Percentiles rank a stretch among this genome's conserved stretches.
These are phyloP conservation scores for Pyrenula aspistea DNA, from an alignment of 495 filamentous ascomycete species.

Conservation along the genomic window DNA sequence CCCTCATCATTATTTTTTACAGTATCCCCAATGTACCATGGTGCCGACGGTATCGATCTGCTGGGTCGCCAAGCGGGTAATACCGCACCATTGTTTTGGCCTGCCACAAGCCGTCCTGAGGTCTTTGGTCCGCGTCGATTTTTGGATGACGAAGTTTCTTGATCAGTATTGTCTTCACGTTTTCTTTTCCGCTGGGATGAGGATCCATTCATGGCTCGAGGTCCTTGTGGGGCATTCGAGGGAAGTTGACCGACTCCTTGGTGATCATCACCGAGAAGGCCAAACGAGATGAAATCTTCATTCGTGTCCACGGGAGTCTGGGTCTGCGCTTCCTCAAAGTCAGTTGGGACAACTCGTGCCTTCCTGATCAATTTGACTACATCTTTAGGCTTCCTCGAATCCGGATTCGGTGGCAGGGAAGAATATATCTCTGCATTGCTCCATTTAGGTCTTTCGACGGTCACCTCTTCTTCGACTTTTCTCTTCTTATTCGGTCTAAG, in stretches of 20 bases:
- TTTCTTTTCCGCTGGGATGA: conserved; percentile 46
- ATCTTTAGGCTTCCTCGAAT: conserved; percentile 55
- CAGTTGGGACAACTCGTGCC: conserved; percentile 41
- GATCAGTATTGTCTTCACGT: conserved; percentile 39
- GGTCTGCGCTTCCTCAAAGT: conserved; percentile 13
- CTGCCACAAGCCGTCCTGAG: background rate
- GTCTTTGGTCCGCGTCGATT: background rate
- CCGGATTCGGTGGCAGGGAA: conserved; percentile 60
- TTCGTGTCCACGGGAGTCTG: conserved; percentile 41
- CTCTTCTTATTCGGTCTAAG: conserved; percentile 37
- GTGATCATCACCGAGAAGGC: conserved; percentile 40
- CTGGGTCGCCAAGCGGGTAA: background rate
- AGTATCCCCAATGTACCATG: background rate
- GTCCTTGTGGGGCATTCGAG: conserved; percentile 24
- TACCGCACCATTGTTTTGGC: background rate
- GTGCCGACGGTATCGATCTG: background rate
- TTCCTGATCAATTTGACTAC: conserved; percentile 83
- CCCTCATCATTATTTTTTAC: conserved; percentile 2
- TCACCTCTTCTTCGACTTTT: conserved; percentile 34
- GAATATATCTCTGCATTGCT: conserved; percentile 93
- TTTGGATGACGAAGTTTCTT: background rate
- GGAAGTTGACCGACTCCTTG: conserved; percentile 14
- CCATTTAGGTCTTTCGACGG: conserved; percentile 54
- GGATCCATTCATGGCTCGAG: conserved; percentile 3
- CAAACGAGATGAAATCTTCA: conserved; percentile 75